Percentiles rank a stretch among this genome's conserved stretches.
Conservation (phyloP, 352 stramenopile species). For the Phytopythium sindhum region DNA sequence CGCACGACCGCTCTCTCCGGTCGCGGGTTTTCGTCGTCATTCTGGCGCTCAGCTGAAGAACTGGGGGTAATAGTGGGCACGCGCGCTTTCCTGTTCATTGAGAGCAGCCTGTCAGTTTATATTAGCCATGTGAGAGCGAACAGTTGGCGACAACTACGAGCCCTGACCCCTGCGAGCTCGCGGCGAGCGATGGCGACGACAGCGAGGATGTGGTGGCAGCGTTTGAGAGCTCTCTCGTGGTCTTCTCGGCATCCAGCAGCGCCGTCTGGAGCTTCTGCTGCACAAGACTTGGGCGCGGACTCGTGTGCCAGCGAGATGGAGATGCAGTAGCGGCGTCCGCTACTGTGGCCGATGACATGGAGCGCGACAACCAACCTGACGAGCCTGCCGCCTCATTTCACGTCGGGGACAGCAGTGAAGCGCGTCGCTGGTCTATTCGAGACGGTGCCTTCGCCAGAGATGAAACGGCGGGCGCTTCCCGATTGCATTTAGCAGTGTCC, state of each 20-base stretch:
- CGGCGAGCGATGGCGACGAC: not conserved
- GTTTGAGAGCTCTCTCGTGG: slow-evolving; percentile 23
- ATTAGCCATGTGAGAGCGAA: not conserved
- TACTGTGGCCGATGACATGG: slow-evolving; percentile 23
- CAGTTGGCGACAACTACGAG: not conserved
- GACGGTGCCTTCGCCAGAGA: not conserved
- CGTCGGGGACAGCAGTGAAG: not conserved
- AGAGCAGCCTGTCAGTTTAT: not conserved
- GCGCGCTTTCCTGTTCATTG: not conserved
- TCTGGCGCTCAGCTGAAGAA: not conserved
- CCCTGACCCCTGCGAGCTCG: not conserved
- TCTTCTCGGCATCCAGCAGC: slow-evolving; percentile 50
- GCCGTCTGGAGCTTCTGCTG: slow-evolving; percentile 65
- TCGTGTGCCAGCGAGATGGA: slow-evolving; percentile 11
- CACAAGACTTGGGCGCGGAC: slow-evolving; percentile 36
- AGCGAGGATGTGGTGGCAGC: slow-evolving; percentile 13
- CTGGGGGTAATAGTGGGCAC: not conserved
- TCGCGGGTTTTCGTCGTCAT: not conserved
- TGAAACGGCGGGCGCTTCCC: slow-evolving; percentile 17
- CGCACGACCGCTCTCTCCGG: slow-evolving; percentile 32
- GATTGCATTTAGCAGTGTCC: not conserved
- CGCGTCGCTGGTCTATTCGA: not conserved
- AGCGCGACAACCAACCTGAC: slow-evolving; percentile 11
- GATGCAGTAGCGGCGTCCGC: slow-evolving; percentile 15
- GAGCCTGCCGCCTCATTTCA: slow-evolving; percentile 2